Conservation (phyloP, 495 filamentous ascomycete species). For the Talaromyces trachyspermus region DNA sequence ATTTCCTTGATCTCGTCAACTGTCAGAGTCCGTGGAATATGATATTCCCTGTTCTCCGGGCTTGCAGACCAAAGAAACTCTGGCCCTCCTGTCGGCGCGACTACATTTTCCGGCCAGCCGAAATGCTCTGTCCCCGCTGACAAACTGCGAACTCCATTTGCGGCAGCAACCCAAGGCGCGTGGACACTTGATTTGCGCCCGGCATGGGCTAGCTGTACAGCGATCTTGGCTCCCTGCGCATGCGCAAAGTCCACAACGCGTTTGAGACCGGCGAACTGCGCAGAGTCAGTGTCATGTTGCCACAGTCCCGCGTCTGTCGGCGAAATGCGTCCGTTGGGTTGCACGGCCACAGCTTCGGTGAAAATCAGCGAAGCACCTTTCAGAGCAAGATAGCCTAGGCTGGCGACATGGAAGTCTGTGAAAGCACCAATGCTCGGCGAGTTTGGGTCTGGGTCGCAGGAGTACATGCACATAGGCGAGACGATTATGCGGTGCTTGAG, state of each 20-base stretch:
- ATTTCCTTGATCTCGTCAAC: constrained; percentile 53
- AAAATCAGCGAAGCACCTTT: constrained; percentile 59
- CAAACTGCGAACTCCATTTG: constrained; percentile 24
- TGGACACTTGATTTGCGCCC: constrained; percentile 64
- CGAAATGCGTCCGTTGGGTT: constrained; percentile 61
- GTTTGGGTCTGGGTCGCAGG: constrained; percentile 35
- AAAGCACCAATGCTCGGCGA: constrained; percentile 49
- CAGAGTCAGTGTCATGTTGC: constrained; percentile 43
- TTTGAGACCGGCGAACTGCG: constrained; percentile 56
- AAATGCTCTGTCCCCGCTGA: constrained; percentile 45
- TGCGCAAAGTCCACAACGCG: constrained; percentile 53
- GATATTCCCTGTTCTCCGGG: constrained; percentile 46
- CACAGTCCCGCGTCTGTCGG: constrained; percentile 65
- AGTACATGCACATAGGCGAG: constrained; percentile 57
- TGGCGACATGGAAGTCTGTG: constrained; percentile 64
- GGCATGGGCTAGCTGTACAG: constrained; percentile 68
- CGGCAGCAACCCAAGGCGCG: constrained; percentile 49
- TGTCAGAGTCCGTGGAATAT: constrained; percentile 44
- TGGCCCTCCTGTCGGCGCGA: constrained; percentile 46
- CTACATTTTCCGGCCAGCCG: constrained; percentile 64
- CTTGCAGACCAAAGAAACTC: constrained; percentile 39
- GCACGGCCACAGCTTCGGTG: constrained; percentile 62
- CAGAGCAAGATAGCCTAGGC: constrained; percentile 53
- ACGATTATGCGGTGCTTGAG: constrained; percentile 67
- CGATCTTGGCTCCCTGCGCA: constrained; percentile 58